These are phyloP conservation scores for Cryphonectria nitschkei DNA, from an alignment of 2,329 filamentous ascomycete genomes.

Conservation along the genomic window DNA sequence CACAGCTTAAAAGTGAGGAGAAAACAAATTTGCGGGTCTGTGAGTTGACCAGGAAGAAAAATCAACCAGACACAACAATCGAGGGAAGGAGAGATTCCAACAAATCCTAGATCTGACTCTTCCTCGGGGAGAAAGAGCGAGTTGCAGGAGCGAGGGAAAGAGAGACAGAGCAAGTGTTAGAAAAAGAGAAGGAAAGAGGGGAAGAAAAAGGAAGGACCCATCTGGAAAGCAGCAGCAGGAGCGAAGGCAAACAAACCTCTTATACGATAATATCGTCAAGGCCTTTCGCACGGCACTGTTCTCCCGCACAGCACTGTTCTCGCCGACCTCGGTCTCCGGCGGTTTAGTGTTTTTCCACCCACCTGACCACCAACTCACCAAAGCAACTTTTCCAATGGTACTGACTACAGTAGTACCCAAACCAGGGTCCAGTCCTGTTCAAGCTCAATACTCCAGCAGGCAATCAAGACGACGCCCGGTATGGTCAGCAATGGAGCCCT, in stretches of 20 bases:
- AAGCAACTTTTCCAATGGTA: neutral
- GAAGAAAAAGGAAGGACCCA: neutral
- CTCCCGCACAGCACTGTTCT: neutral
- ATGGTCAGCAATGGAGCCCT: slow-evolving; percentile 10
- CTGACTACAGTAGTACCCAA: neutral
- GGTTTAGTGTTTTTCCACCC: slow-evolving; percentile 7
- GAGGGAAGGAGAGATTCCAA: slow-evolving; percentile 20
- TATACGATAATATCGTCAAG: neutral
- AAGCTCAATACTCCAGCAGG: neutral
- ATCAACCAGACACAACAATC: neutral
- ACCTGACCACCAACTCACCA: slow-evolving; percentile 9
- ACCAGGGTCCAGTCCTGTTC: slow-evolving; percentile 1
- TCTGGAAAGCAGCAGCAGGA: neutral
- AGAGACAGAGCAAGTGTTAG: neutral
- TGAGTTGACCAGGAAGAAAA: no score
- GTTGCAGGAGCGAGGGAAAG: neutral
- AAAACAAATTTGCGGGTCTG: no score
- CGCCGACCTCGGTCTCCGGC: slow-evolving; percentile 19
- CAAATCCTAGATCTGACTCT: neutral
- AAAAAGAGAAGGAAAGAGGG: neutral
- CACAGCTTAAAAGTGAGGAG: no score
- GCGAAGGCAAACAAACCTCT: neutral
- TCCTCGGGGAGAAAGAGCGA: neutral
- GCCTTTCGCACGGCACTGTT: neutral
- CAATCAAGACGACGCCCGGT: slow-evolving; percentile 14